Base-by-base conservation (phyloP, 2,329 filamentous ascomycete species). In the Myotisia sp. region DNA sequence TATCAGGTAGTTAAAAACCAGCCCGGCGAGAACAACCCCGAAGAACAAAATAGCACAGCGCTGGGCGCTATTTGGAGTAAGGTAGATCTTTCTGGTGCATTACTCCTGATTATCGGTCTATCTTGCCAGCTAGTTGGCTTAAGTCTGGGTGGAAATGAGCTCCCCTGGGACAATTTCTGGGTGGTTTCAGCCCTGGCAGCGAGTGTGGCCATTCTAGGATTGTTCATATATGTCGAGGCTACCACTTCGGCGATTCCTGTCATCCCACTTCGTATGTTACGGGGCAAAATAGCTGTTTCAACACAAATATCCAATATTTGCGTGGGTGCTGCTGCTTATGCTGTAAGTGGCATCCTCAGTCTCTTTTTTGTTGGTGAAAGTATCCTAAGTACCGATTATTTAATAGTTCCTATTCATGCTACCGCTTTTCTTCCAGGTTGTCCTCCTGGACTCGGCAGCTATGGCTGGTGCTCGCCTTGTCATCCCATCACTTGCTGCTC, bases 391-490 rank as follows among this genome's bases (percentile, higher is more conserved):
- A 65, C 64, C 2, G 71, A n/a, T n/a, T n/a, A n/a, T n/a, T n/a
- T n/a, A n/a, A n/a, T n/a, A n/a, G n/a, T n/a, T 79, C 42, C 59
- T 80, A 10, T 81, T 82, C 56, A 76, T 77, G 47, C 73, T 73
- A 4, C 80, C 80, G 1, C 62, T 86, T 5, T 86, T 77, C 60
- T 85, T 82, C 58, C 79, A 83, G 51, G 77, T 75, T 23, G 78
- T 83, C 17, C 73, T 81, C 30, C 65, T 79, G 33, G 74, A 76
- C 38, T 69, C 66, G 4, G 75, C 80, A 10, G 83, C 79, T 0
- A 62, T 66, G 16, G 82, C 79, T 0, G 80, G 80, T n/a, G 68
- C 84, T 18, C 70, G 75, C 27, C 74, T 86, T 34, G 67, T 81
- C 13, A 61, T 76, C 5, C 74, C 76, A 3, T 72, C 74, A 1